A percentile compares a stretch with the other conserved stretches of the same genome.
These are phyloP conservation scores for Austropuccinia psidii DNA, from an alignment of 1,284 basidiomycete species.

Conservation along the genomic window DNA sequence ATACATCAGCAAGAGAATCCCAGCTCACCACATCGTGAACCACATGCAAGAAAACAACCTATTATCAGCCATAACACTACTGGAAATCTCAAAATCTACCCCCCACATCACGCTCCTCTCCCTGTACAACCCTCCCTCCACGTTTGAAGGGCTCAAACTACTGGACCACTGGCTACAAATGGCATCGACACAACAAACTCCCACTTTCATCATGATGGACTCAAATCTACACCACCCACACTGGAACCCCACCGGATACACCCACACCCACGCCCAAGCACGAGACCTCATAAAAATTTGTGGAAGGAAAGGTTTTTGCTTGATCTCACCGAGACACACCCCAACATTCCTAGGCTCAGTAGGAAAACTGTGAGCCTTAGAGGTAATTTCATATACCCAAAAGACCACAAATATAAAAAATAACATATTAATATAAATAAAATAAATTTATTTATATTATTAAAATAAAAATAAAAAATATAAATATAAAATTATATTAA, in stretches of 20 bases:
- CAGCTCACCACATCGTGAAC: background rate
- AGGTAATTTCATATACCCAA: too few species aligned
- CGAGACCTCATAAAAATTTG: background rate
- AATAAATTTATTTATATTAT: too few species aligned
- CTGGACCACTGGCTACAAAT: background rate
- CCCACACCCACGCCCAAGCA: background rate
- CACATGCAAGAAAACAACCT: background rate
- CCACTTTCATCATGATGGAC: conserved; percentile 3
- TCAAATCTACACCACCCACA: conserved; percentile 5
- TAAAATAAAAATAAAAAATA: too few species aligned
- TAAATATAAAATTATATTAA: too few species aligned
- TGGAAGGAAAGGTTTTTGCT: background rate
- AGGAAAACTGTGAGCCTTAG: too few species aligned
- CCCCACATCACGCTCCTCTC: background rate
- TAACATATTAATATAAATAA: too few species aligned
- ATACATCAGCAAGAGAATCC: conserved; percentile 2
- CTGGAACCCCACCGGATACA: conserved; percentile 3
- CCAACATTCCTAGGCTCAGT: background rate
- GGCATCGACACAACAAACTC: background rate
- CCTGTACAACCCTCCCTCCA: background rate
- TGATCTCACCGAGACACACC: conserved; percentile 6
- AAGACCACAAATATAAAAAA: too few species aligned
- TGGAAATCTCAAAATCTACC: too few species aligned
- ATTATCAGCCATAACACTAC: too few species aligned
- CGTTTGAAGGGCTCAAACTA: too few species aligned